These are phyloP conservation scores for Erigeron philadelphicus DNA, from an alignment of 140 eudicot species.

Conservation along the genomic window DNA sequence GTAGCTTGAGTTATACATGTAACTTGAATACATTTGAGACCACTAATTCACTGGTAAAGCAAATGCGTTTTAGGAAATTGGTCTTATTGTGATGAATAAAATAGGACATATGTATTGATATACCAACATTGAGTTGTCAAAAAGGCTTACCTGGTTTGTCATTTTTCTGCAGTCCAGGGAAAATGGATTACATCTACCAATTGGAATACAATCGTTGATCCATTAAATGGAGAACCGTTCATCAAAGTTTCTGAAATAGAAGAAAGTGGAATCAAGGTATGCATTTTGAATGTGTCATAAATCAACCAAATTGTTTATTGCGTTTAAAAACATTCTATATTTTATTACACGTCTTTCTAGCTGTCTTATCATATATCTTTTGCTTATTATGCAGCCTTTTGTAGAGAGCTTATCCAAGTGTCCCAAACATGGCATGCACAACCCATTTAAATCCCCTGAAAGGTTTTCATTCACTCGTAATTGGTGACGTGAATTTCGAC, in stretches of 20 bases:
- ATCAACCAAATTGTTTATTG: conserved; percentile 7
- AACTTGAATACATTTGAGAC: conserved; percentile 8
- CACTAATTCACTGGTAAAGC: conserved; percentile 5
- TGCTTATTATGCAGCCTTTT: conserved; percentile 69
- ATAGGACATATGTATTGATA: background rate
- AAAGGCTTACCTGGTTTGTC: conserved; percentile 5
- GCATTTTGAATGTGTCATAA: conserved; percentile 7
- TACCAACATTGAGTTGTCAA: background rate
- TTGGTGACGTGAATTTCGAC: background rate
- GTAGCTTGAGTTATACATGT: conserved; percentile 3
- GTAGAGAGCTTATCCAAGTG: conserved; percentile 82
- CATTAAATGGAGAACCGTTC: conserved; percentile 85
- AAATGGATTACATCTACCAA: conserved; percentile 64
- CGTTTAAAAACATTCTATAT: conserved; percentile 1
- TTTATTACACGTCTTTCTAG: background rate
- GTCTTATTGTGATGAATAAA: conserved; percentile 2
- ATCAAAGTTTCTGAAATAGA: conserved; percentile 83
- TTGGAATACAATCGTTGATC: conserved; percentile 82
- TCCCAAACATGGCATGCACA: conserved; percentile 92
- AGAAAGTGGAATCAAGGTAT: conserved; percentile 63
- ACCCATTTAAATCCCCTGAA: conserved; percentile 89
- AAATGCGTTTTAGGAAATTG: background rate
- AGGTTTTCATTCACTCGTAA: conserved; percentile 40
- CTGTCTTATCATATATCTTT: background rate
- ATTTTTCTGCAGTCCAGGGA: conserved; percentile 66